Evolutionary conservation across 148 eudicot genomes (phyloP).

Genomic region (Camellia japonica): DNA sequence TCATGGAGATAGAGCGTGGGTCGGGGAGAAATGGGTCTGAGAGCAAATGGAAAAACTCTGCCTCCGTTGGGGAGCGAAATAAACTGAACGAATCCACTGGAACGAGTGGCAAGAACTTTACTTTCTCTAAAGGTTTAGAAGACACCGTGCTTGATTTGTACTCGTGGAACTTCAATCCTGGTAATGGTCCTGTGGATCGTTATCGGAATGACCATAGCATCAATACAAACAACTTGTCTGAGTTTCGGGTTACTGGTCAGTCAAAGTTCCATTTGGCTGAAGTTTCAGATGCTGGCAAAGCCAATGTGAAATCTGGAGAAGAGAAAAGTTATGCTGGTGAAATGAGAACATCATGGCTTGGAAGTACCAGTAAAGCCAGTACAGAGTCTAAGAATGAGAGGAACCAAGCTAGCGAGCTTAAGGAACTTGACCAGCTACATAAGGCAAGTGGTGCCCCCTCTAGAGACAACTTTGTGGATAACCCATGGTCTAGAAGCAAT

Average conservation of each 20-base stretch:
- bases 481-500: constrained; percentile 51
- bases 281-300: constrained; percentile 27
- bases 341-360: constrained; percentile 50
- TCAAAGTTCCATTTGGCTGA: constrained; percentile 38
- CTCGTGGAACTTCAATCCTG: constrained; percentile 54
- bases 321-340: constrained; percentile 37
- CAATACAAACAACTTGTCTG: constrained; percentile 22
- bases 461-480: constrained; percentile 39
- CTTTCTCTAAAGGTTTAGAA: constrained; percentile 45
- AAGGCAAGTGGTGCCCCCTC: constrained; percentile 25
- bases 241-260: constrained; percentile 32
- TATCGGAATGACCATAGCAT: constrained; percentile 34
- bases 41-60: constrained; percentile 43
- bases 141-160: constrained; percentile 69
- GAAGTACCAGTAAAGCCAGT: constrained; percentile 47
- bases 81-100: constrained; percentile 29
- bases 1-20: constrained; percentile 84
- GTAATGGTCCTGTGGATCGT: constrained; percentile 41
- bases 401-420: constrained; percentile 33
- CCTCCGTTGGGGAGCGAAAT: constrained; percentile 28
- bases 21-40: constrained; percentile 48
- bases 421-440: constrained; percentile 39
- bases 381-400: constrained; percentile 32
- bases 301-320: constrained; percentile 41
- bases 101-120: constrained; percentile 45